phyloP scores from a whole-genome alignment of 1,139 yeast genomes.

The Lodderomyces orthopsilosis region DNA sequence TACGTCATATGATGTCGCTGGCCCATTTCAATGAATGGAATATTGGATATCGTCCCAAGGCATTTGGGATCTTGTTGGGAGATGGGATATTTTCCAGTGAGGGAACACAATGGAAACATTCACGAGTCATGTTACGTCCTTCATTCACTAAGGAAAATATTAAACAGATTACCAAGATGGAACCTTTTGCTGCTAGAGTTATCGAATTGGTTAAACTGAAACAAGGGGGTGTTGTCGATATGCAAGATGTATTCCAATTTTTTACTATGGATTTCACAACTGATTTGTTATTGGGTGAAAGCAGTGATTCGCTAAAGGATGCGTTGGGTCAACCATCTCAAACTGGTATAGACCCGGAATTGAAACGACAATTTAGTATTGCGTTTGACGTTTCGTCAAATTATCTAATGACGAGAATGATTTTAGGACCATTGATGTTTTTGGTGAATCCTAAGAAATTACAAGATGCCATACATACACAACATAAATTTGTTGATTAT shows the following conservation, averaged over 20 bases:
- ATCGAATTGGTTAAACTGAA: slow-evolving; percentile 25
- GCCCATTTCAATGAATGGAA: slow-evolving; percentile 42
- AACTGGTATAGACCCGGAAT: slow-evolving; percentile 5
- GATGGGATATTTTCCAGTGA: slow-evolving; percentile 54
- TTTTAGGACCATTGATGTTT: slow-evolving; percentile 24
- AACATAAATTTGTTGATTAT: slow-evolving; percentile 26
- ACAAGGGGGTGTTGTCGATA: slow-evolving; percentile 25
- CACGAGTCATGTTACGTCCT: slow-evolving; percentile 52
- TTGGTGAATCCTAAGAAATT: slow-evolving; percentile 22
- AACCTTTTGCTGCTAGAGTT: slow-evolving; percentile 37
- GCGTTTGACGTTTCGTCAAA: slow-evolving; percentile 20
- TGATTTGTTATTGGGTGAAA: slow-evolving; percentile 38
- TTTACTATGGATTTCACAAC: slow-evolving; percentile 40
- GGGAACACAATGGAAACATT: slow-evolving; percentile 53
- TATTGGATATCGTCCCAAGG: slow-evolving; percentile 40
- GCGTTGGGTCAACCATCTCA: slow-evolving; percentile 11
- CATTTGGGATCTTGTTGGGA: slow-evolving; percentile 43
- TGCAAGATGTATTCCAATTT: slow-evolving; percentile 32
- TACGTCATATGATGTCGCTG: slow-evolving; percentile 30
- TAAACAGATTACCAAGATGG: slow-evolving; percentile 43
- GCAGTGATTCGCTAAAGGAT: slow-evolving; percentile 29
- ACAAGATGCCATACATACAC: slow-evolving; percentile 16
- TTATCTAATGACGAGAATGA: slow-evolving; percentile 24
- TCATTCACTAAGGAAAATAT: slow-evolving; percentile 52
- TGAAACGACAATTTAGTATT: slow-evolving; percentile 14